These are phyloP conservation scores for Zychaea mexicana DNA, from an alignment of 371 early-diverging fungal species.

Conservation along the genomic window DNA sequence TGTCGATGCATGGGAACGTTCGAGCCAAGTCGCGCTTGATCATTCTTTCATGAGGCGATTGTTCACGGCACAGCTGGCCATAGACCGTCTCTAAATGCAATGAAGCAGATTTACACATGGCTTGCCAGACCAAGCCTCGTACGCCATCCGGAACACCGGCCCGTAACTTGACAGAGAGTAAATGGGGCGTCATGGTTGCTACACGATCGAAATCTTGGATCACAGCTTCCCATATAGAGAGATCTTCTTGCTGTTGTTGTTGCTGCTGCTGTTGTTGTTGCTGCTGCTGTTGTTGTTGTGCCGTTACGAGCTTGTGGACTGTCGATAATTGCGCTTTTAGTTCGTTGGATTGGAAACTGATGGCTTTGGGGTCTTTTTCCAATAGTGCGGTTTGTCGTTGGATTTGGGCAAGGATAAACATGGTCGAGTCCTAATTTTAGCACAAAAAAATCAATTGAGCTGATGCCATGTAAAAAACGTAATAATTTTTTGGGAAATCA, in stretches of 20 bases:
- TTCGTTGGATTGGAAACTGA: slow-evolving; percentile 55
- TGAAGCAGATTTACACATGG: slow-evolving; percentile 77
- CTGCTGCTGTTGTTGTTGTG: neutral
- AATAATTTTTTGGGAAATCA: neutral
- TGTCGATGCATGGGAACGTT: slow-evolving; percentile 86
- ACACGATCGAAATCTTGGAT: slow-evolving; percentile 75
- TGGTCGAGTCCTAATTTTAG: slow-evolving; percentile 48
- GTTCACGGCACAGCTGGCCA: slow-evolving; percentile 73
- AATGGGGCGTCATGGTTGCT: slow-evolving; percentile 48
- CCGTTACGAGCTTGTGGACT: slow-evolving; percentile 44
- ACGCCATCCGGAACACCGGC: slow-evolving; percentile 80
- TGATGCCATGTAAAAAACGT: neutral
- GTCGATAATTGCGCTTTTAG: slow-evolving; percentile 54
- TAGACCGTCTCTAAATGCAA: slow-evolving; percentile 79
- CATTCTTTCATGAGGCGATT: slow-evolving; percentile 80
- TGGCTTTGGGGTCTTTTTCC: slow-evolving; percentile 60
- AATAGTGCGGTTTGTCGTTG: slow-evolving; percentile 59
- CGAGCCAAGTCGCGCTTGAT: slow-evolving; percentile 88
- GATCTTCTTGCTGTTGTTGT: slow-evolving; percentile 42
- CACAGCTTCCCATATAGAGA: slow-evolving; percentile 85
- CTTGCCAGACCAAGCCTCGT: slow-evolving; percentile 89
- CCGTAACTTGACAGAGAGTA: slow-evolving; percentile 65
- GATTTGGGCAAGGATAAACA: slow-evolving; percentile 58
- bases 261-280: neutral
- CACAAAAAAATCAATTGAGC: neutral